phyloP scores from a whole-genome alignment of 441 rosid species.

The Jatropha podagrica region DNA sequence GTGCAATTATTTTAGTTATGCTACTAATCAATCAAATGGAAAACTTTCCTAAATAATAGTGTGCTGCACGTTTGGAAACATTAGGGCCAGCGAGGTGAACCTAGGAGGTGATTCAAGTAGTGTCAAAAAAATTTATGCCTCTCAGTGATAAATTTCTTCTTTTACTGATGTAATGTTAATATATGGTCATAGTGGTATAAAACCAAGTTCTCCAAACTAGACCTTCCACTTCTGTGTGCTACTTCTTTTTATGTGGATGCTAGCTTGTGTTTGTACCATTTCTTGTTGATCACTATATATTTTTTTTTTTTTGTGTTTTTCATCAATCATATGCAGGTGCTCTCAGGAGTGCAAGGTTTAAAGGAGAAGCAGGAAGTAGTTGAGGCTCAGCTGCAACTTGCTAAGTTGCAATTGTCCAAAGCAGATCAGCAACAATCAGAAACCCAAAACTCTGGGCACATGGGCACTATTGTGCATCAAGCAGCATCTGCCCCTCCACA shows the following conservation, averaged over 20 bases:
- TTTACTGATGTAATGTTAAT: not conserved
- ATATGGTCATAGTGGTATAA: not conserved
- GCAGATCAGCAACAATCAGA: conserved; percentile 47
- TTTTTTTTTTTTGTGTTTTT: conserved; percentile 11
- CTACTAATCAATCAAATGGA: not conserved
- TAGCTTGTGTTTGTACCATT: not conserved
- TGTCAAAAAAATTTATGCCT: not conserved
- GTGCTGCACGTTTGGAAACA: not conserved
- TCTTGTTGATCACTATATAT: conserved; percentile 7
- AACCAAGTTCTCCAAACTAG: not conserved
- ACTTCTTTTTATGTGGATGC: not conserved
- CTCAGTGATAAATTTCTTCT: not conserved
- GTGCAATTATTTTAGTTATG: not conserved
- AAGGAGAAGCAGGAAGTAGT: conserved; percentile 76
- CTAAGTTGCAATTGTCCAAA: conserved; percentile 59
- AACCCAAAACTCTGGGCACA: conserved; percentile 39
- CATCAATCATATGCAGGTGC: conserved; percentile 53
- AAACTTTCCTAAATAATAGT: not conserved
- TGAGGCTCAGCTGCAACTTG: conserved; percentile 65
- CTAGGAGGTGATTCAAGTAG: not conserved
- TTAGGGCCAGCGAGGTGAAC: not conserved
- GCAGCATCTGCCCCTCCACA: conserved; percentile 53
- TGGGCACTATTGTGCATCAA: conserved; percentile 38
- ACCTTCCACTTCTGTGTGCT: not conserved
- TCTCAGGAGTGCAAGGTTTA: conserved; percentile 59